phyloP scores from a whole-genome alignment of 441 rosid genomes.

The Corymbia citriodora region DNA sequence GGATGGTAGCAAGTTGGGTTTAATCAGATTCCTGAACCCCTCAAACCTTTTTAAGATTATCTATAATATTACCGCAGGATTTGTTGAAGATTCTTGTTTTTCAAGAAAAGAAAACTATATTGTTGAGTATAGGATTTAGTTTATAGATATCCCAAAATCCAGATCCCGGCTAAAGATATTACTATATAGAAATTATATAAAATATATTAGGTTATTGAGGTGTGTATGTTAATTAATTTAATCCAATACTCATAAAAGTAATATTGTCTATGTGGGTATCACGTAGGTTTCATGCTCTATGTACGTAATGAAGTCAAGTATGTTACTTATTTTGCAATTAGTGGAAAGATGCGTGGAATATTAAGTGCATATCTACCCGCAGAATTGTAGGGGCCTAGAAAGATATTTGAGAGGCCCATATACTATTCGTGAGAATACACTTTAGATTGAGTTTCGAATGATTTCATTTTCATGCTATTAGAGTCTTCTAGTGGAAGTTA shows the following conservation, averaged over 20 bases:
- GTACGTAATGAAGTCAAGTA: not conserved
- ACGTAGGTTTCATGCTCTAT: not conserved
- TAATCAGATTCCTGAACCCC: too few species aligned
- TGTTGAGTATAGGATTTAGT: too few species aligned
- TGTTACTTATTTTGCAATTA: not conserved
- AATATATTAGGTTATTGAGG: too few species aligned
- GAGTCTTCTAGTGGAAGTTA: not conserved
- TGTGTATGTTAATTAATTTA: not conserved
- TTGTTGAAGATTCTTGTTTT: too few species aligned
- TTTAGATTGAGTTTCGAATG: not conserved
- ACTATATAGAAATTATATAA: too few species aligned
- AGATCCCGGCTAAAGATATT: too few species aligned
- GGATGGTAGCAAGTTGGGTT: too few species aligned
- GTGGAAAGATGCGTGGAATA: not conserved
- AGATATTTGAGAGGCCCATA: not conserved
- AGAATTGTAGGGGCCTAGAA: not conserved
- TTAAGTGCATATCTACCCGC: not conserved
- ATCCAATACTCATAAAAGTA: not conserved
- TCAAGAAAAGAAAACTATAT: too few species aligned
- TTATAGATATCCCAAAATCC: too few species aligned
- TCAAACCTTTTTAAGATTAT: too few species aligned
- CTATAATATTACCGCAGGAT: too few species aligned
- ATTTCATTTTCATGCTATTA: not conserved
- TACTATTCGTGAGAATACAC: not conserved
- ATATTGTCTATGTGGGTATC: not conserved